These are phyloP conservation scores for Aspergillus carbonarius DNA, from an alignment of 2,329 filamentous ascomycete species.

Conservation along the genomic window DNA sequence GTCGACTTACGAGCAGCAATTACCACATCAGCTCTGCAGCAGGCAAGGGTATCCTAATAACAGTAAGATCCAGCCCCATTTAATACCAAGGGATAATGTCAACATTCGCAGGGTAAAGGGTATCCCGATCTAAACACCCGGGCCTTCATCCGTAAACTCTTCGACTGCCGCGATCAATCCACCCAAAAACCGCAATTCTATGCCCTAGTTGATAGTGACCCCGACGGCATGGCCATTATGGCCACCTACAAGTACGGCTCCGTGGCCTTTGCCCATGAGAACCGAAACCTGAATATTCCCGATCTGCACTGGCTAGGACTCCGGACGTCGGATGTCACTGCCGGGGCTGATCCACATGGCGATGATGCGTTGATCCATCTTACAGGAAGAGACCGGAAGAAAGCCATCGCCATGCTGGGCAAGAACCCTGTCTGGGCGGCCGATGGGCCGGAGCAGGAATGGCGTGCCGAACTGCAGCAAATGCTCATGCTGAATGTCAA, in stretches of 20 bases:
- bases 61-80: slow-evolving; percentile 42
- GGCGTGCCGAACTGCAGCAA: slow-evolving; percentile 55
- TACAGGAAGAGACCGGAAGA: slow-evolving; percentile 55
- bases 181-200: slow-evolving; percentile 45
- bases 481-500: slow-evolving; percentile 65
- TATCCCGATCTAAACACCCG: slow-evolving; percentile 63
- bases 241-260: slow-evolving; percentile 65
- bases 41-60: slow-evolving; percentile 55
- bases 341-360: slow-evolving; percentile 24
- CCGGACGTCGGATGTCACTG: slow-evolving; percentile 39
- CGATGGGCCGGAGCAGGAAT: slow-evolving; percentile 45
- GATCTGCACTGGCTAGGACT: slow-evolving; percentile 60
- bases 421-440: slow-evolving; percentile 44
- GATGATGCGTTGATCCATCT: slow-evolving; percentile 45
- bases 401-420: slow-evolving; percentile 55
- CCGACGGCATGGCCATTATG: slow-evolving; percentile 62
- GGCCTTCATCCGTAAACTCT: slow-evolving; percentile 51
- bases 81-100: background rate
- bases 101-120: slow-evolving; percentile 55
- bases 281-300: slow-evolving; percentile 46
- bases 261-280: slow-evolving; percentile 55
- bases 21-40: slow-evolving; percentile 46
- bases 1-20: slow-evolving; percentile 51
- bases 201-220: slow-evolving; percentile 60
- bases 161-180: slow-evolving; percentile 27